These are phyloP conservation scores for Schoenoplectus tabernaemontani DNA, from an alignment of 202 grass and related monocot species.

Conservation along the genomic window DNA sequence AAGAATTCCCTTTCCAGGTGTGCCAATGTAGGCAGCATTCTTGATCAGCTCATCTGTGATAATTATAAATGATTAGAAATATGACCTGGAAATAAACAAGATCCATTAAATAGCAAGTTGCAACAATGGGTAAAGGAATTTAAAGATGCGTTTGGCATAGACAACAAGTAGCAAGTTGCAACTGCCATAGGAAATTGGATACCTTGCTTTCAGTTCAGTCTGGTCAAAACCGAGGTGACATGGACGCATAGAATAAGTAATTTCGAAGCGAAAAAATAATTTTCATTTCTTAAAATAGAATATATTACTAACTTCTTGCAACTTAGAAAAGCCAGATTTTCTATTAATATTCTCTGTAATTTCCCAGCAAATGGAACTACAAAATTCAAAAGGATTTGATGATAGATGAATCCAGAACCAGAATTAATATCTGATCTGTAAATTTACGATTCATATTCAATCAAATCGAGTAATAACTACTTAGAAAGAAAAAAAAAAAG, in stretches of 20 bases:
- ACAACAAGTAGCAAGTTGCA: background rate
- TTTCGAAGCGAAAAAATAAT: background rate
- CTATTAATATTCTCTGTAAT: background rate
- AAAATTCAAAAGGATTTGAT: background rate
- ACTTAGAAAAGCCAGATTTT: background rate
- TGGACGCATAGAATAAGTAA: background rate
- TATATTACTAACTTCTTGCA: too few species aligned
- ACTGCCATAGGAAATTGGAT: background rate
- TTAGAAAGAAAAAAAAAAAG: background rate
- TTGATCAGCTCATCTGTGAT: conserved; percentile 28
- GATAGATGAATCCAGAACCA: background rate
- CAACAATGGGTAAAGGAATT: background rate
- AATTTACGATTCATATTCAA: background rate
- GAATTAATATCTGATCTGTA: background rate
- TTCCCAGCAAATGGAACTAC: background rate
- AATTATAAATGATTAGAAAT: background rate
- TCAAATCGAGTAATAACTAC: background rate
- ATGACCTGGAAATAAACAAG: background rate
- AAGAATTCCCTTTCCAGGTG: conserved; percentile 23
- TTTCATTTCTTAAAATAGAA: too few species aligned
- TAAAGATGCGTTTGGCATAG: background rate
- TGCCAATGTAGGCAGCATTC: conserved; percentile 26
- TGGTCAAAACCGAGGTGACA: background rate
- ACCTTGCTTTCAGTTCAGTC: background rate
- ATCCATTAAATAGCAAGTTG: background rate